Conservation (phyloP, 176 grass and related monocot species). For the Triticum monococcum region DNA sequence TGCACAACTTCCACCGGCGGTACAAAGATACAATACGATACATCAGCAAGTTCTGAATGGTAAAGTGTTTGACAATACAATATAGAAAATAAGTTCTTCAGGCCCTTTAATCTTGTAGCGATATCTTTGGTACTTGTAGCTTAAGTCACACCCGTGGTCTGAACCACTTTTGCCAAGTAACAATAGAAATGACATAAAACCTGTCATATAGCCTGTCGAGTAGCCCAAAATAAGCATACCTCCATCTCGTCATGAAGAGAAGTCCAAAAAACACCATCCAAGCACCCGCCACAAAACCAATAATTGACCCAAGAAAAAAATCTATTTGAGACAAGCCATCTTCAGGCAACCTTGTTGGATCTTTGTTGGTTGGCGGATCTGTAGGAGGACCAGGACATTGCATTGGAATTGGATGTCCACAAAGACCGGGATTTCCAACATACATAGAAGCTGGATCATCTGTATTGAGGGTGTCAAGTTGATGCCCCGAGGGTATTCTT, state of each 20-base stretch:
- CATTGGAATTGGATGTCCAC: background rate
- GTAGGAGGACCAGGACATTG: background rate
- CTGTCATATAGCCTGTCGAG: background rate
- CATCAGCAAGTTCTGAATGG: background rate
- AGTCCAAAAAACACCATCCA: background rate
- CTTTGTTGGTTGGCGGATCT: background rate
- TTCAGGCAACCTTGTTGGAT: background rate
- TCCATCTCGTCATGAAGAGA: background rate
- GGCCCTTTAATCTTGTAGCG: background rate
- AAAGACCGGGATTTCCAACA: background rate
- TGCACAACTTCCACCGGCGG: no score
- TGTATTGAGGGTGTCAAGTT: background rate
- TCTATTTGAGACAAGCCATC: background rate
- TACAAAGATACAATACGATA: no score
- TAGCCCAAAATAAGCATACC: background rate
- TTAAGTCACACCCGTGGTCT: background rate
- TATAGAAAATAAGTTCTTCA: background rate
- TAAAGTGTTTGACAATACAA: background rate
- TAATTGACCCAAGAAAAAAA: background rate
- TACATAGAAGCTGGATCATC: background rate
- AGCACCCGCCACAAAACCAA: background rate
- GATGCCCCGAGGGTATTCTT: background rate
- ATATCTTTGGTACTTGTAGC: background rate
- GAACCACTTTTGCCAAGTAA: background rate
- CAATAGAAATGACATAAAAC: background rate